phyloP scores from a whole-genome alignment of 1,139 yeast species.

The Hansenula anomala region DNA sequence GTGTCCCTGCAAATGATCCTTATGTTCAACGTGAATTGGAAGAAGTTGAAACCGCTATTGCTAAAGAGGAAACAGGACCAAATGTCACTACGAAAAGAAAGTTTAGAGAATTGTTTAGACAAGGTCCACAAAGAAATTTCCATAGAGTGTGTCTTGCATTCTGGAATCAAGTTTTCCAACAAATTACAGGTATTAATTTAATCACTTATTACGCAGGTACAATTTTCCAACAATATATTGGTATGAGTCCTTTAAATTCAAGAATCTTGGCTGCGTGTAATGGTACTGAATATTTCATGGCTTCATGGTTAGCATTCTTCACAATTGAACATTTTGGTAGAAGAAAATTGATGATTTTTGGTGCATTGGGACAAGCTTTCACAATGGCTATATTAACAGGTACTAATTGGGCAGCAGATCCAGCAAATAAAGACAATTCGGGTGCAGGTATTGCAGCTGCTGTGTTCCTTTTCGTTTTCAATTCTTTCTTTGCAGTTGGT shows the following conservation, averaged over 20 bases:
- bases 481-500: constrained; percentile 35
- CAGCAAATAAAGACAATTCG: constrained; percentile 21
- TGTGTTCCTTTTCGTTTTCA: constrained; percentile 41
- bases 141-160: constrained; percentile 40
- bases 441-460: constrained; percentile 41
- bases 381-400: constrained; percentile 32
- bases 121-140: constrained; percentile 35
- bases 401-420: constrained; percentile 23
- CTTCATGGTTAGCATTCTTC: constrained; percentile 49
- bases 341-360: constrained; percentile 29
- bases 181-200: constrained; percentile 56
- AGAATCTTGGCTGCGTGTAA: constrained; percentile 62
- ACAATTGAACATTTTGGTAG: constrained; percentile 61
- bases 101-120: constrained; percentile 33
- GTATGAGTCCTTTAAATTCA: constrained; percentile 43
- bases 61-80: constrained; percentile 11
- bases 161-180: constrained; percentile 46
- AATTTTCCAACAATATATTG: constrained; percentile 49
- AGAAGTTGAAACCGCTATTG: constrained; percentile 29
- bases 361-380: constrained; percentile 37
- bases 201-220: constrained; percentile 63
- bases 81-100: neutral
- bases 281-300: constrained; percentile 48
- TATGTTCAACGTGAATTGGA: constrained; percentile 34
- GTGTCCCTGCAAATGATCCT: constrained; percentile 15